phyloP scores from a whole-genome alignment of 495 filamentous ascomycete genomes.

The Aspergillus sclerotiicarbonarius region DNA sequence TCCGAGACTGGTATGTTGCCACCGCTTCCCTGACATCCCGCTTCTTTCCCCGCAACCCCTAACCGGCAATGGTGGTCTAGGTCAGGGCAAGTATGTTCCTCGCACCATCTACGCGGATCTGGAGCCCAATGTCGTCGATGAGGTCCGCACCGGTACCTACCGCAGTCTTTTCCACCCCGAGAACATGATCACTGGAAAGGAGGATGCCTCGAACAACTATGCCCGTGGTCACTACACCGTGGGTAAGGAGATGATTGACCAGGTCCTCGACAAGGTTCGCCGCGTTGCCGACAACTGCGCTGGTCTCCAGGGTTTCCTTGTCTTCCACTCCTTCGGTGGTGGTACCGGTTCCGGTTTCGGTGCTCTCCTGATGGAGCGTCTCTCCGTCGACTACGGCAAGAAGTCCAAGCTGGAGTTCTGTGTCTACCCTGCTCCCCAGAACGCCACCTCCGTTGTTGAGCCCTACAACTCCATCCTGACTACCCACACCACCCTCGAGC shows the following conservation, averaged over 20 bases:
- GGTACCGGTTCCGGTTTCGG: conserved; percentile 98
- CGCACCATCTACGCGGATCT: conserved; percentile 99
- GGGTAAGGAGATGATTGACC: conserved; percentile 97
- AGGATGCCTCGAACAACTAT: conserved; percentile 99
- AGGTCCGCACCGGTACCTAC: conserved; percentile 97
- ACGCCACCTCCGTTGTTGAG: conserved; percentile 95
- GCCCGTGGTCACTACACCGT: conserved; percentile 98
- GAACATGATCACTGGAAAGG: conserved; percentile 98
- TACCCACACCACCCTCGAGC: conserved; percentile 97
- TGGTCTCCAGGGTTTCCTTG: conserved; percentile 96
- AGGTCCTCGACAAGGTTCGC: conserved; percentile 93
- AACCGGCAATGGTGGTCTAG: conserved; percentile 42
- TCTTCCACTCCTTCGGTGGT: conserved; percentile 99
- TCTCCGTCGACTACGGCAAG: conserved; percentile 98
- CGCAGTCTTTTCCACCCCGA: conserved; percentile 96
- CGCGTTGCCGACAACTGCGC: conserved; percentile 95
- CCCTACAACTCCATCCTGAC: conserved; percentile 99
- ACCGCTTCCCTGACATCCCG: neutral
- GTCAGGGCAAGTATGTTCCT: conserved; percentile 97
- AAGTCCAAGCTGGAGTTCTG: conserved; percentile 99
- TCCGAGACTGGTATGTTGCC: conserved; percentile 85
- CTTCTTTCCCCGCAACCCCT: conserved; percentile 16
- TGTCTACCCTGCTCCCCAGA: conserved; percentile 96
- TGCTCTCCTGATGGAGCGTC: conserved; percentile 94
- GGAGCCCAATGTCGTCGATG: conserved; percentile 99